These are phyloP conservation scores for Saururus chinensis DNA, from an alignment of 164 flowering plant species.

Conservation along the genomic window DNA sequence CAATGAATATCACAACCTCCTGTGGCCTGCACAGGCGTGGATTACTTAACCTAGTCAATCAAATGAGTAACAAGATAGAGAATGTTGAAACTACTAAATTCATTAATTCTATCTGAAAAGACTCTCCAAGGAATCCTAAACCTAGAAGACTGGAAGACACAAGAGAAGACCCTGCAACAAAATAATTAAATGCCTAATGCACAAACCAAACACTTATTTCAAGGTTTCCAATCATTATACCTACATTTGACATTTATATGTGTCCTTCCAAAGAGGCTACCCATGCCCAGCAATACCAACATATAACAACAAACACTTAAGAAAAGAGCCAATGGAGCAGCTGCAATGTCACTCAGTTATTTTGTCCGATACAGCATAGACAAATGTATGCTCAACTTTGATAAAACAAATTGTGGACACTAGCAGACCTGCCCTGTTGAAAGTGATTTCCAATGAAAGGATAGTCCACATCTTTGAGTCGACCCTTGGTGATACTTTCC, in stretches of 20 bases:
- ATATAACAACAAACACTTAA: too few species aligned
- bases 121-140: background rate
- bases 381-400: background rate
- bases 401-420: background rate
- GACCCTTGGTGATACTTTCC: conserved; percentile 87
- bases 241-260: too few species aligned
- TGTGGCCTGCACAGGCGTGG: conserved; percentile 59
- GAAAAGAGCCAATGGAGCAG: too few species aligned
- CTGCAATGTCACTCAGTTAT: too few species aligned
- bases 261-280: too few species aligned
- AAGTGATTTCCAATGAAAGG: conserved; percentile 88
- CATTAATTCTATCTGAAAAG: background rate
- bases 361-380: background rate
- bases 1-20: conserved; percentile 82
- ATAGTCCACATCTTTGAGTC: conserved; percentile 87
- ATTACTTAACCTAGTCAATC: background rate
- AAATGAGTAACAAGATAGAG: background rate
- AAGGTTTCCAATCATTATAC: too few species aligned
- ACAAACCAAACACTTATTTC: too few species aligned
- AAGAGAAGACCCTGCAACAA: background rate
- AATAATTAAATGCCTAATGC: background rate
- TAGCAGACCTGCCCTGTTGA: conserved; percentile 84
- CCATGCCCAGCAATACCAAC: too few species aligned
- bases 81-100: background rate
- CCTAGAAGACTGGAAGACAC: background rate